Percentiles rank a stretch among this genome's conserved stretches.
Conservation (phyloP, 768 basidiomycete genomes). For the Trametes villosa region DNA sequence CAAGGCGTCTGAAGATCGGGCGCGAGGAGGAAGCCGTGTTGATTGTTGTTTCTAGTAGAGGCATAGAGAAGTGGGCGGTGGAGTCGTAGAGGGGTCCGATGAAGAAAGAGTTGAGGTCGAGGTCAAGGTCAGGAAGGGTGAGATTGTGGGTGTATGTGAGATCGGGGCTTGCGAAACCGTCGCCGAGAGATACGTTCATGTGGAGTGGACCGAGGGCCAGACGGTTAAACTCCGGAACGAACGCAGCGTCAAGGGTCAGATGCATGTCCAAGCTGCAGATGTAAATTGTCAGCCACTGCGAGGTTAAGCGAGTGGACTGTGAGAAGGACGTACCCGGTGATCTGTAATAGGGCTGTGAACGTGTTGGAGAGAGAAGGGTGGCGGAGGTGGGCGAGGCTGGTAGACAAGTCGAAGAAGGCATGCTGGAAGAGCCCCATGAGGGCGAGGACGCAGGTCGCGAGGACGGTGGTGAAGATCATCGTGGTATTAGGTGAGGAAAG, state of each 20-base stretch:
- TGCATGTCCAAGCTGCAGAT: neutral
- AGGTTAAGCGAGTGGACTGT: neutral
- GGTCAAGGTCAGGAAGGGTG: neutral
- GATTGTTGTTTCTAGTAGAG: too few relatives aligned
- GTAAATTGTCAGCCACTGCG: neutral
- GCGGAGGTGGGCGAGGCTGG: neutral
- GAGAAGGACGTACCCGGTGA: neutral
- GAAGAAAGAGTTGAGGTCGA: too few relatives aligned
- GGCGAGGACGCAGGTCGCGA: constrained; percentile 5
- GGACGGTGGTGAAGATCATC: constrained; percentile 6
- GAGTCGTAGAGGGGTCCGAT: too few relatives aligned
- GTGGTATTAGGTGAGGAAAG: neutral
- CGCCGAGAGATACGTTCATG: neutral
- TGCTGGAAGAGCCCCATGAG: constrained; percentile 8
- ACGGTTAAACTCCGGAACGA: neutral
- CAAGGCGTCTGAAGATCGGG: too few relatives aligned
- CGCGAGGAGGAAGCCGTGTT: too few relatives aligned
- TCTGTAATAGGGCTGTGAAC: neutral
- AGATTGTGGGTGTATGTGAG: neutral
- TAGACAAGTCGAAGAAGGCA: neutral
- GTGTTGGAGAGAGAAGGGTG: neutral
- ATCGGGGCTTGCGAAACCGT: neutral
- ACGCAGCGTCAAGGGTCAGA: neutral
- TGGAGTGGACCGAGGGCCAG: neutral
- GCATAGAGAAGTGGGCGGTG: too few relatives aligned